These are phyloP conservation scores for Musa schizocarpa DNA, from an alignment of 176 grass and related monocot genomes.

Conservation along the genomic window DNA sequence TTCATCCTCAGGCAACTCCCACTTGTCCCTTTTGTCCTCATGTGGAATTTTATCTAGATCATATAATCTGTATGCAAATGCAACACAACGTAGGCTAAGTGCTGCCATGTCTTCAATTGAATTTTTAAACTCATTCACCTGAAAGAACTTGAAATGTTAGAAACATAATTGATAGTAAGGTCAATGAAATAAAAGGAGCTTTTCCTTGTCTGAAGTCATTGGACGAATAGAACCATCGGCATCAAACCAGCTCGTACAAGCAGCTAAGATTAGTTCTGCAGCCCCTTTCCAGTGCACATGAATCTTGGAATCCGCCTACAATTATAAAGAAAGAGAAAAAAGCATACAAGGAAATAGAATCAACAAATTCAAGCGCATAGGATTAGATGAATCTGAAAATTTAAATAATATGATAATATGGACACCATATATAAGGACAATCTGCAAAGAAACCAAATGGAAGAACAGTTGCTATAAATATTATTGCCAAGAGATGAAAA, in stretches of 20 bases:
- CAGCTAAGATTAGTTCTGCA: conserved; percentile 72
- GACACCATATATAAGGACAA: too few relatives aligned
- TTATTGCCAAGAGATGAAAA: not conserved
- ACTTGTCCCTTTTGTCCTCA: conserved; percentile 54
- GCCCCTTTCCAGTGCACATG: conserved; percentile 98
- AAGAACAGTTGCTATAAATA: too few relatives aligned
- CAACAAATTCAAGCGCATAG: not conserved
- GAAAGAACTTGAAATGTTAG: conserved; percentile 18
- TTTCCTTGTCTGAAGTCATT: conserved; percentile 50
- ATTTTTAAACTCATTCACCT: conserved; percentile 56
- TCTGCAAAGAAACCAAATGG: not conserved
- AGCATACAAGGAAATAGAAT: not conserved
- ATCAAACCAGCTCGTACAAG: conserved; percentile 64
- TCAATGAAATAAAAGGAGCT: conserved; percentile 11
- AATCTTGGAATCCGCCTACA: conserved; percentile 50
- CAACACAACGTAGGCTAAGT: conserved; percentile 76
- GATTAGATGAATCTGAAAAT: not conserved
- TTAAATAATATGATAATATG: not conserved
- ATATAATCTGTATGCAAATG: conserved; percentile 68
- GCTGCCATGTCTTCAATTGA: conserved; percentile 70
- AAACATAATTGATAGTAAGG: not conserved
- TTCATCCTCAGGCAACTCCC: conserved; percentile 61
- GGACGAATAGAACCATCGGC: conserved; percentile 38
- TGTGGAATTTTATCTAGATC: conserved; percentile 40
- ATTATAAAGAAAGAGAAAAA: conserved; percentile 27